Conservation (phyloP, 441 rosid genomes). For the Lepidium campestre region DNA sequence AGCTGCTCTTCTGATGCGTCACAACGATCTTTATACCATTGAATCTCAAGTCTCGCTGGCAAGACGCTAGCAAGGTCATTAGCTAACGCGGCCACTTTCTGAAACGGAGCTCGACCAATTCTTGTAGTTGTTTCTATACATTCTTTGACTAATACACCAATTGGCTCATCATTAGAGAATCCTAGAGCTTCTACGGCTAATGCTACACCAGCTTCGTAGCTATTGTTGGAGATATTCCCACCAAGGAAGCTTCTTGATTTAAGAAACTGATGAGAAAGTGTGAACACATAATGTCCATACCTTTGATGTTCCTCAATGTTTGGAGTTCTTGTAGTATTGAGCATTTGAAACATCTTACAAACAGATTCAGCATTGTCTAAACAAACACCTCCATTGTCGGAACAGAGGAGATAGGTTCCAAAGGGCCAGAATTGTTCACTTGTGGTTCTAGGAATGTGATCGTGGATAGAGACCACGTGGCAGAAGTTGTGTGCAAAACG, state of each 20-base stretch:
- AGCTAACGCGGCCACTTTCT: constrained; percentile 52
- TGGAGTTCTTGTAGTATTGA: constrained; percentile 20
- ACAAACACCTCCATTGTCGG: constrained; percentile 64
- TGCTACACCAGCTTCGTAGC: constrained; percentile 55
- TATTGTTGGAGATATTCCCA: constrained; percentile 38
- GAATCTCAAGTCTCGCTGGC: constrained; percentile 51
- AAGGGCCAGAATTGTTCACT: constrained; percentile 51
- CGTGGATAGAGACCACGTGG: constrained; percentile 56
- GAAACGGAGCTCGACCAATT: constrained; percentile 41
- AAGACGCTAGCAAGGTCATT: constrained; percentile 40
- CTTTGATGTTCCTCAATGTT: constrained; percentile 53
- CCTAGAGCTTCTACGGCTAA: constrained; percentile 64
- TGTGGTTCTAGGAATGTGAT: constrained; percentile 43
- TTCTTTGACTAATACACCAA: constrained; percentile 32
- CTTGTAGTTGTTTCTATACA: constrained; percentile 42
- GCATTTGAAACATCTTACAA: constrained; percentile 43
- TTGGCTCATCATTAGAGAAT: constrained; percentile 35
- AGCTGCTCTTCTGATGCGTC: constrained; percentile 46
- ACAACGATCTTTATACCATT: constrained; percentile 61
- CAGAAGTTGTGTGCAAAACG: constrained; percentile 68
- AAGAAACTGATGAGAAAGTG: constrained; percentile 36
- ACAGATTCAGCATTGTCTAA: constrained; percentile 49
- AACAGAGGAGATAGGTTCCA: constrained; percentile 64
- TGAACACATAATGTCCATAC: constrained; percentile 45
- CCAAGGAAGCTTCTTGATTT: constrained; percentile 31